Percentiles rank a stretch among this genome's conserved stretches.
phyloP scores from a whole-genome alignment of 495 filamentous ascomycete species.

The Aspergillus asperescens region DNA sequence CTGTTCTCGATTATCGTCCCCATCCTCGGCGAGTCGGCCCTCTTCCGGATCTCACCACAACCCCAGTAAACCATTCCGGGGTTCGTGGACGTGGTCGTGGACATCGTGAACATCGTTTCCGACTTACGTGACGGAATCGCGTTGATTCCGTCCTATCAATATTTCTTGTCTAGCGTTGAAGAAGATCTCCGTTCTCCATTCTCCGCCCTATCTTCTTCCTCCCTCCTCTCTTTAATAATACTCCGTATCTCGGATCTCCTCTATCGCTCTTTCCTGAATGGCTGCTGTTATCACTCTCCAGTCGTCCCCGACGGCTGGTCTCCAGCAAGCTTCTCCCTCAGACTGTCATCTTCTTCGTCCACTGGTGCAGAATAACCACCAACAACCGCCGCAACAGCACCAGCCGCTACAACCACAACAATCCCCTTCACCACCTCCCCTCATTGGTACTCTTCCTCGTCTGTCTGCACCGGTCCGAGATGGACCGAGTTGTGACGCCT shows the following conservation, averaged over 20 bases:
- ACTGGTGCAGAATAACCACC: slow-evolving; percentile 19
- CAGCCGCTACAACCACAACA: slow-evolving; percentile 15
- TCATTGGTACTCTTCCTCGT: slow-evolving; percentile 23
- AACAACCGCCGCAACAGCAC: slow-evolving; percentile 23
- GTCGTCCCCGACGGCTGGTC: slow-evolving; percentile 34
- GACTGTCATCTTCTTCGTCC: slow-evolving; percentile 26
- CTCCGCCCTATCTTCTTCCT: slow-evolving; percentile 17
- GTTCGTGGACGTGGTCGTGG: slow-evolving; percentile 15
- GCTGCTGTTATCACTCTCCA: slow-evolving; percentile 45
- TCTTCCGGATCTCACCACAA: background rate
- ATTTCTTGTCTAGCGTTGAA: slow-evolving; percentile 1
- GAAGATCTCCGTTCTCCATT: background rate
- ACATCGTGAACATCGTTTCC: slow-evolving; percentile 11
- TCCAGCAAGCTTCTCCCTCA: slow-evolving; percentile 25
- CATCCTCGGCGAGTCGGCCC: too few relatives aligned
- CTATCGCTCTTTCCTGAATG: slow-evolving; percentile 23
- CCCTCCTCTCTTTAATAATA: background rate
- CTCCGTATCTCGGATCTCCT: background rate
- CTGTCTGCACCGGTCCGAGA: slow-evolving; percentile 32
- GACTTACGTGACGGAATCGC: slow-evolving; percentile 21
- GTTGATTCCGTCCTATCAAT: slow-evolving; percentile 9
- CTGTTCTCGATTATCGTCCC: too few relatives aligned
- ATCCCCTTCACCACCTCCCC: slow-evolving; percentile 21
- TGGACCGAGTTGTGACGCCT: slow-evolving; percentile 68
- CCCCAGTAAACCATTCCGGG: slow-evolving; percentile 17